Base-by-base conservation (phyloP, 805 yeast genomes). In the Metschnikowia proteae region DNA sequence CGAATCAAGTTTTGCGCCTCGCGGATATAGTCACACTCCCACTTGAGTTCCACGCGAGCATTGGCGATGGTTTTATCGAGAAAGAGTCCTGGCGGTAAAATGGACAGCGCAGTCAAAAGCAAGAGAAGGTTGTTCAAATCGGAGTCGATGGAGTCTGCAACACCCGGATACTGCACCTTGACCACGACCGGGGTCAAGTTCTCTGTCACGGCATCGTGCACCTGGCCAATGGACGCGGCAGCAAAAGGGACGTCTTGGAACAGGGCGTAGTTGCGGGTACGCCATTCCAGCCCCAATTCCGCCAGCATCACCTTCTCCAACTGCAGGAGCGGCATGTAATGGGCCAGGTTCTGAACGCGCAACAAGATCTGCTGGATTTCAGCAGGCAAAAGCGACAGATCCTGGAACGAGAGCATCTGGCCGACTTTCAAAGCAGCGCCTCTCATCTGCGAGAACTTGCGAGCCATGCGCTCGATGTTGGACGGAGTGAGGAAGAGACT, bases 381-480 rank as follows among this genome's bases (percentile, higher is more conserved):
- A 37, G 78, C 75, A 1, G 99, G 98, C 37, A 92, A 69, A 31
- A 92, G 81, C 29, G 87, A 77, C 51, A 85, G 82, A 64, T 92
- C 98, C 67, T 94, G 99, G 66, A 94, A 92, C 2, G 97, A 88
- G 66, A 94, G 71, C 86, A 94, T 81, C 68, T 94, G 99, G n/a
- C 99, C 99, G 48, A 94, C 79, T 62, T 94, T 94, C 62, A 94
- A 74, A 3, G 99, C 99, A 2, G 98, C 99, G n/a, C 99, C 99
- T 62, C 99, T 79, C 99, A 94, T 94, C 61, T 88, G 83, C 45
- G 94, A 81, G 58, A 94, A 82, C 64, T 89, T 90, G 58, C 81
- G 82, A 9, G 96, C 96, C 73, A 94, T 81, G 46, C 95, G 68
- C 59, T 92, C 96, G 38, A 94, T 83, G 65, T 92, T 94, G 13